phyloP scores from a whole-genome alignment of 768 basidiomycete species.

The Collybiopsis luxurians region DNA sequence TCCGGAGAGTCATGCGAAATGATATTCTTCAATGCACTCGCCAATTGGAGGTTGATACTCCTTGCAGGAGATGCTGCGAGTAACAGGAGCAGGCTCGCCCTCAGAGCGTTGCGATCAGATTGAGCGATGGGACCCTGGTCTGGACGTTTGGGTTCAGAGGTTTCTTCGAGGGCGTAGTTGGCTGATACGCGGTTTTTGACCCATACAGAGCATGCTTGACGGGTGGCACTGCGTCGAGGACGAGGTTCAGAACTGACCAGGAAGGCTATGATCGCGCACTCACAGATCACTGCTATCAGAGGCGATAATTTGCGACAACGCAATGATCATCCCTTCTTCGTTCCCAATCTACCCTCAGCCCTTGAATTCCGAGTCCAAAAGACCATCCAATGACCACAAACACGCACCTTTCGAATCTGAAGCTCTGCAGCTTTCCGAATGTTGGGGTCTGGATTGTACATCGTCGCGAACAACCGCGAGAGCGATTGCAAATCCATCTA shows the following conservation, averaged over 20 bases:
- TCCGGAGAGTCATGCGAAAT: constrained; percentile 78
- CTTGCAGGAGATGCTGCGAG: constrained; percentile 67
- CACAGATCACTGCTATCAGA: constrained; percentile 75
- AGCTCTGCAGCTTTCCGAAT: constrained; percentile 83
- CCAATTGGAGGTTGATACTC: constrained; percentile 73
- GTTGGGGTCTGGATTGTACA: constrained; percentile 83
- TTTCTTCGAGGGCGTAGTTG: constrained; percentile 45
- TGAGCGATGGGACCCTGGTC: constrained; percentile 61
- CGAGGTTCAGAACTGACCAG: neutral
- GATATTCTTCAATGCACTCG: constrained; percentile 67
- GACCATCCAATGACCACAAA: neutral
- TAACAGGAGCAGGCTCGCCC: constrained; percentile 62
- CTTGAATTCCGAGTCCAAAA: neutral
- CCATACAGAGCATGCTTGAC: constrained; percentile 85
- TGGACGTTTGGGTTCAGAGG: constrained; percentile 35
- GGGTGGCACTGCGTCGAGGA: constrained; percentile 55
- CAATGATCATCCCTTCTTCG: constrained; percentile 82
- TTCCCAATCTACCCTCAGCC: constrained; percentile 48
- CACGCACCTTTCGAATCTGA: constrained; percentile 75
- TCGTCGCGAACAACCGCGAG: constrained; percentile 76
- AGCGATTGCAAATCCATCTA: constrained; percentile 75
- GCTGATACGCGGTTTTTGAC: constrained; percentile 85
- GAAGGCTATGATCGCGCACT: constrained; percentile 40
- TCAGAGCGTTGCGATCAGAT: constrained; percentile 72
- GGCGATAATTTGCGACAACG: constrained; percentile 82